Base-by-base conservation (phyloP, 495 filamentous ascomycete genomes). In the Penicillium psychrofluorescens region DNA sequence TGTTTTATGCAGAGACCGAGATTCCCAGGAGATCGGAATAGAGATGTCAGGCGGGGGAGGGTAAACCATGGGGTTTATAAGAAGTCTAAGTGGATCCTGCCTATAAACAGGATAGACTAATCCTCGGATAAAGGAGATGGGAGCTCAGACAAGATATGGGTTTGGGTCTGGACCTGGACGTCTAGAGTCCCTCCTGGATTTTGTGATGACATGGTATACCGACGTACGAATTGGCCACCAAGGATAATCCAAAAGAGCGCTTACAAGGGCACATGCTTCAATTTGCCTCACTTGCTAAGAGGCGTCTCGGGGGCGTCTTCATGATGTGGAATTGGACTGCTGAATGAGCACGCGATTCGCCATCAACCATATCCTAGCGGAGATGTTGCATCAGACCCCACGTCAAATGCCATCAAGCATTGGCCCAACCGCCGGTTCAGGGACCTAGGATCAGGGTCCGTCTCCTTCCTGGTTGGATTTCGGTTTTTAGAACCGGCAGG, bases 401-500 rank as follows among this genome's bases (percentile, higher is more conserved):
- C 32, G 33, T 36, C 22, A 27, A 34, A 15, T 12, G 15, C 12
- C 8, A 14, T 14, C 37, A 7, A 12, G 44, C 35, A 59, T 57
- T 59, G 50, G 44, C n/a, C 34, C 41, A 37, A 43, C 49, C 50
- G 41, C 30, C 38, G 30, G 12, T 35, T 33, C 8, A 29, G 11
- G 9, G 9, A 50, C 43, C 45, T 45, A 41, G 44, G 35, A 36
- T 36, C 12, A 43, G 38, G 43, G 37, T 38, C 44, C 16, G 35
- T 36, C 16, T 41, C 39, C 27, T 41, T 36, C 22, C 27, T 37
- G 40, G 22, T 37, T 38, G 32, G 36, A 11, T 43, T 14, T 55
- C 51, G 49, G 51, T 50, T 45, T 42, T 49, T 34, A 30, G 40
- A 49, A 53, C 51, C 51, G 51, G 45, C 39, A 55, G 51, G 39